Conservation (phyloP, 768 basidiomycete species). For the Candolleomyces aberdarensis region DNA sequence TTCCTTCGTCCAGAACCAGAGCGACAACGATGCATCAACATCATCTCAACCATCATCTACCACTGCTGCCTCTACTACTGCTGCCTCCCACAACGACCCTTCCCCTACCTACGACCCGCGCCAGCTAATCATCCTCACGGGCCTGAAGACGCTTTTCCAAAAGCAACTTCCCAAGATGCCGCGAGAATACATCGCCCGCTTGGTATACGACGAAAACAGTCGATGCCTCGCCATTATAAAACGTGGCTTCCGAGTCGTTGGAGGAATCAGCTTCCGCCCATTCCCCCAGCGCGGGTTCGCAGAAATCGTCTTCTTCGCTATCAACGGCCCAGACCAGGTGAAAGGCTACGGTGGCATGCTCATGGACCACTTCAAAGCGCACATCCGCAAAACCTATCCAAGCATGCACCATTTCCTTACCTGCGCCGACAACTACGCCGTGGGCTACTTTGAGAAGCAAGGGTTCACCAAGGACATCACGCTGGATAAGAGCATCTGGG, state of each 20-base stretch:
- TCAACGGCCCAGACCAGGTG: conserved; percentile 94
- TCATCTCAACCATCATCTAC: not conserved
- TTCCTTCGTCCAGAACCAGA: not conserved
- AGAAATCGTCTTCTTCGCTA: conserved; percentile 98
- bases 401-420: conserved; percentile 94
- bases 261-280: conserved; percentile 95
- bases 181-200: conserved; percentile 93
- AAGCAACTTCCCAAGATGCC: conserved; percentile 99
- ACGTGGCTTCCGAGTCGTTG: conserved; percentile 91
- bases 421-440: conserved; percentile 98
- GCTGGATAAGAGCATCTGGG: conserved; percentile 89
- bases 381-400: conserved; percentile 80
- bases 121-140: conserved; percentile 83
- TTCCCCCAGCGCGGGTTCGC: conserved; percentile 94
- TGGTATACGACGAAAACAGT: conserved; percentile 93
- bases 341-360: conserved; percentile 98
- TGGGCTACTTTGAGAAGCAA: conserved; percentile 99
- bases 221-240: conserved; percentile 93
- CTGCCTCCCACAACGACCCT: not conserved
- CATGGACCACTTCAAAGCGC: conserved; percentile 97
- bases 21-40: not conserved
- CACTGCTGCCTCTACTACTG: not conserved
- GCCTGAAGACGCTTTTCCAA: conserved; percentile 96
- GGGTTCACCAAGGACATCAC: conserved; percentile 98
- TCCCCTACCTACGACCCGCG: conserved; percentile 44